These are phyloP conservation scores for Penicillium canescens DNA, from an alignment of 495 filamentous ascomycete genomes.

Conservation along the genomic window DNA sequence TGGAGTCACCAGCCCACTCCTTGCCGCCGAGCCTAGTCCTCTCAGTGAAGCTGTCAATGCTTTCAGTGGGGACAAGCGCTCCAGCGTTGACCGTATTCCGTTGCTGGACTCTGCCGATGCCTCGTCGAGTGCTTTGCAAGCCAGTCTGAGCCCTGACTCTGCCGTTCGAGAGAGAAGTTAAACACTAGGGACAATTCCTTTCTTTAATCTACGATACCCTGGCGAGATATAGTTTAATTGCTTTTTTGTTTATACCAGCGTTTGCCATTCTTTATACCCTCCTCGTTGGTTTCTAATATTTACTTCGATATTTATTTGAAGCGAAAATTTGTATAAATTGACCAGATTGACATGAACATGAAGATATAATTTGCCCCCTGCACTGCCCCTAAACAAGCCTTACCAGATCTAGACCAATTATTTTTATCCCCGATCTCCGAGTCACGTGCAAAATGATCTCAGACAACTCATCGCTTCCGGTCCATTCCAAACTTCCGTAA, in stretches of 20 bases:
- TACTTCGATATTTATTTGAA: neutral
- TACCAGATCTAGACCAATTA: neutral
- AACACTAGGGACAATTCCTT: neutral
- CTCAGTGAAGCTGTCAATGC: constrained; percentile 17
- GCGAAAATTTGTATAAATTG: neutral
- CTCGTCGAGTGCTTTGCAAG: constrained; percentile 24
- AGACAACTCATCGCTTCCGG: constrained; percentile 22
- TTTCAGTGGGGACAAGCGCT: constrained; percentile 27
- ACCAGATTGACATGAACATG: neutral
- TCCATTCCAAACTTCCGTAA: constrained; percentile 6
- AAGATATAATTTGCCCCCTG: neutral
- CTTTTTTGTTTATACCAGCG: neutral
- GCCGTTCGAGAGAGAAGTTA: constrained; percentile 28
- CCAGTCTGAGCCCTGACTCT: constrained; percentile 6
- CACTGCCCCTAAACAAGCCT: too few relatives aligned
- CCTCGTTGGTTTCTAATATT: constrained; percentile 1
- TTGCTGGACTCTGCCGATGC: constrained; percentile 35
- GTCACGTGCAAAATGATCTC: constrained; percentile 36
- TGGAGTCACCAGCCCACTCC: constrained; percentile 30
- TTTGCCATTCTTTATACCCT: constrained; percentile 7
- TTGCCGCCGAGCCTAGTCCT: constrained; percentile 24
- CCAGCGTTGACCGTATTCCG: constrained; percentile 43
- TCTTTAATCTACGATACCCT: constrained; percentile 18
- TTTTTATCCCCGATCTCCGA: constrained; percentile 28
- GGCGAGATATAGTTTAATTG: constrained; percentile 3